Conservation (phyloP, 2,329 filamentous ascomycete genomes). For the Cladosporium austrohemisphaericum region DNA sequence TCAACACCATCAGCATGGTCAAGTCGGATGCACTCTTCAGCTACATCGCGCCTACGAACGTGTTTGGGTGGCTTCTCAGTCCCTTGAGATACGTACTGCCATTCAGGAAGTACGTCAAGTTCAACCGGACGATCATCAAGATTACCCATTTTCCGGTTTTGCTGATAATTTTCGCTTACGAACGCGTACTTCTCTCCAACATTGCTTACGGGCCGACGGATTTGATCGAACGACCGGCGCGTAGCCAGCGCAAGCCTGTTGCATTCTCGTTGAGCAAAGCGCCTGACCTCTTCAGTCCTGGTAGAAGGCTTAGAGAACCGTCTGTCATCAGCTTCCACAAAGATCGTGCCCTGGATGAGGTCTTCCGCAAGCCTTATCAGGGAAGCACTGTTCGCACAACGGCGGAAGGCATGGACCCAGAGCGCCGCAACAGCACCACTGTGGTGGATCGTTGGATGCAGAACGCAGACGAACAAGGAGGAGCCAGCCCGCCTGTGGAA, state of each 20-base stretch:
- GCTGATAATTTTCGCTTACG: conserved; percentile 82
- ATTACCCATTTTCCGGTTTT: conserved; percentile 83
- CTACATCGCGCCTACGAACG: conserved; percentile 86
- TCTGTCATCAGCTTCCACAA: conserved; percentile 87
- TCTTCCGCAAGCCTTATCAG: conserved; percentile 68
- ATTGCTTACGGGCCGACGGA: conserved; percentile 79
- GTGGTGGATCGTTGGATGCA: conserved; percentile 93
- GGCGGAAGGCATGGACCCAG: conserved; percentile 38
- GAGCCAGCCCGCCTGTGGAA: conserved; percentile 56
- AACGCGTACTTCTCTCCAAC: conserved; percentile 71
- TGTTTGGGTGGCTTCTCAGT: conserved; percentile 84
- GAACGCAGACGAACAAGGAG: conserved; percentile 53
- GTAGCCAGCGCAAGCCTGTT: conserved; percentile 26
- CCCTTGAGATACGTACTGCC: conserved; percentile 78
- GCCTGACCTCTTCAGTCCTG: conserved; percentile 67
- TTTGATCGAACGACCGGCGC: conserved; percentile 65
- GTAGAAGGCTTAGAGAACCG: conserved; percentile 63
- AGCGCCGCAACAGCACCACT: conserved; percentile 70
- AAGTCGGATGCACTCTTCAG: conserved; percentile 97
- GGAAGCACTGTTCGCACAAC: conserved; percentile 60
- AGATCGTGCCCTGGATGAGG: conserved; percentile 83
- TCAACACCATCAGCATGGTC: conserved; percentile 96
- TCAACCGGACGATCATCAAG: conserved; percentile 91
- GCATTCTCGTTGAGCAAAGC: conserved; percentile 31
- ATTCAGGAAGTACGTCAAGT: conserved; percentile 72